These are phyloP conservation scores for Aspergillus mulundensis DNA, from an alignment of 495 filamentous ascomycete species.

Conservation along the genomic window DNA sequence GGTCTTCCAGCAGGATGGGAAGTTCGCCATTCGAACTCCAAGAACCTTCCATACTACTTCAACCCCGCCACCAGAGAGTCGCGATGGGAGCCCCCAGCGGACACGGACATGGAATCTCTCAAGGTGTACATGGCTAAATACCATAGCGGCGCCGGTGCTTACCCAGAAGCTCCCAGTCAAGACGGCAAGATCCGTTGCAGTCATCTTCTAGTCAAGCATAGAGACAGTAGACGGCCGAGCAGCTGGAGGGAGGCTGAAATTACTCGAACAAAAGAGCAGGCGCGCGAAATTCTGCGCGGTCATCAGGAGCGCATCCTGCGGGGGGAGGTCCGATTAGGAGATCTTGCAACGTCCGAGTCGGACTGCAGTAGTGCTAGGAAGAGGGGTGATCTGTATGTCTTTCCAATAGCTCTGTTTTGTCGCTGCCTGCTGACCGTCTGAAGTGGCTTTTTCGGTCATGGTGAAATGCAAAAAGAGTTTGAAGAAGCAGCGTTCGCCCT, in stretches of 20 bases:
- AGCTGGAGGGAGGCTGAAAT: constrained; percentile 91
- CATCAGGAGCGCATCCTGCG: constrained; percentile 70
- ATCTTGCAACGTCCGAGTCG: constrained; percentile 81
- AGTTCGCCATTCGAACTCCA: constrained; percentile 92
- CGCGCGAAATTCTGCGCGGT: constrained; percentile 65
- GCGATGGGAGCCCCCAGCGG: constrained; percentile 86
- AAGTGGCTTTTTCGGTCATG: constrained; percentile 83
- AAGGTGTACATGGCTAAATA: constrained; percentile 88
- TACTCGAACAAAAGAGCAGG: constrained; percentile 82
- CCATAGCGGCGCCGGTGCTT: constrained; percentile 57
- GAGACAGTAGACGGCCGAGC: constrained; percentile 75
- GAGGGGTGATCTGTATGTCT: constrained; percentile 74
- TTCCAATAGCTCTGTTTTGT: too few relatives aligned
- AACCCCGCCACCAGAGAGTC: constrained; percentile 77
- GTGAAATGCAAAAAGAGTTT: constrained; percentile 99
- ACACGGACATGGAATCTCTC: constrained; percentile 82
- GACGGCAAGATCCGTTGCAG: constrained; percentile 86
- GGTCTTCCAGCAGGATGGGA: constrained; percentile 89
- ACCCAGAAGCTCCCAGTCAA: constrained; percentile 44
- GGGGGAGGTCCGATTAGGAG: constrained; percentile 63
- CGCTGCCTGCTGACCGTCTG: constrained; percentile 19
- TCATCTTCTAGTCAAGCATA: constrained; percentile 91
- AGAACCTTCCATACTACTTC: constrained; percentile 98
- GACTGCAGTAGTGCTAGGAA: constrained; percentile 95
- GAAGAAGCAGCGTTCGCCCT: constrained; percentile 90